These are phyloP conservation scores for Pyrus bretschneideri DNA, from an alignment of 306 rosid genomes.

Conservation along the genomic window DNA sequence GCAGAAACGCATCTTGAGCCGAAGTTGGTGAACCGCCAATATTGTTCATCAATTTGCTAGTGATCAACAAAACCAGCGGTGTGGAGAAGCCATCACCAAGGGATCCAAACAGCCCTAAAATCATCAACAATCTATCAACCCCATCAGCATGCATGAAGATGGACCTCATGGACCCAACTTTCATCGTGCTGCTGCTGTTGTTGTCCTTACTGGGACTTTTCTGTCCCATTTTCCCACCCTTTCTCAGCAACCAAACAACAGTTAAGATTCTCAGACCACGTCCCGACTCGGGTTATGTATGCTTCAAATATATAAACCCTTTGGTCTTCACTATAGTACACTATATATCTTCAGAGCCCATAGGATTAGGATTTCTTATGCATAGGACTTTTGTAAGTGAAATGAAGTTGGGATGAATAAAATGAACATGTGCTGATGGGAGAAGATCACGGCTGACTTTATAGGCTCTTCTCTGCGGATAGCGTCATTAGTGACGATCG, in stretches of 20 bases:
- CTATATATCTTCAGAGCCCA: neutral
- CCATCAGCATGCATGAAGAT: slow-evolving; percentile 79
- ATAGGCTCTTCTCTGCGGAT: neutral
- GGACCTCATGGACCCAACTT: slow-evolving; percentile 39
- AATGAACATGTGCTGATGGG: neutral
- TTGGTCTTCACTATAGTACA: neutral
- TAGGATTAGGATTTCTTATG: neutral
- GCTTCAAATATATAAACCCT: neutral
- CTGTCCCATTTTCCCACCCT: slow-evolving; percentile 12
- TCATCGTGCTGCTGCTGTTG: slow-evolving; percentile 7
- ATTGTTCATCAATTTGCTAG: slow-evolving; percentile 45
- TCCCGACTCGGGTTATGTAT: neutral
- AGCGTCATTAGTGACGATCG: slow-evolving; percentile 10
- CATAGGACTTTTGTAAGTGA: neutral
- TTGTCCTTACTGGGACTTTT: neutral
- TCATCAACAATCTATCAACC: slow-evolving; percentile 47
- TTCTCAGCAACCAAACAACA: slow-evolving; percentile 8
- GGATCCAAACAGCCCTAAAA: slow-evolving; percentile 55
- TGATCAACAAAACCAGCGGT: slow-evolving; percentile 42
- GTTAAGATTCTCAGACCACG: neutral
- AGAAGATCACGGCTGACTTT: neutral
- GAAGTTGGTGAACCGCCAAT: slow-evolving; percentile 22
- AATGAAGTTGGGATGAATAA: neutral
- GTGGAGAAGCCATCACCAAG: slow-evolving; percentile 61
- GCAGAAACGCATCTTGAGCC: slow-evolving; percentile 2